A percentile compares a stretch with the other conserved stretches of the same genome.
Conservation (phyloP, 176 grass and related monocot genomes). For the Pontederia crassipes region DNA sequence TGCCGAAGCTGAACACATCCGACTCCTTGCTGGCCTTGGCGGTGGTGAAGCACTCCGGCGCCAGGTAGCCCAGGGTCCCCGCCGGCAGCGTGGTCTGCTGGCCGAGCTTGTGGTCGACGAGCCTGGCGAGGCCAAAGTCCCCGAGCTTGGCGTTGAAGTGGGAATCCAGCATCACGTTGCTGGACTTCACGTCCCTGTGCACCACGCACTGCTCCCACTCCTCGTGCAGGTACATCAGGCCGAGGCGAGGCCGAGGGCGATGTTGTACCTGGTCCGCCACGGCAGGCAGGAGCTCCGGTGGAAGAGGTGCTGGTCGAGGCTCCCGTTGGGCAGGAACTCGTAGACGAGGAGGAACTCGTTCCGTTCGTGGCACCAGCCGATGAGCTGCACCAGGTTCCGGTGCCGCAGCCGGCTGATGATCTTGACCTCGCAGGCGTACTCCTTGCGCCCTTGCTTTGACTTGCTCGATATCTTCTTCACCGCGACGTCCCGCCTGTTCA, state of each 20-base stretch:
- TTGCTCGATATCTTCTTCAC: not conserved
- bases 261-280: constrained; percentile 42
- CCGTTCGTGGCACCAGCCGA: constrained; percentile 40
- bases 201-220: constrained; percentile 60
- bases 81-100: constrained; percentile 46
- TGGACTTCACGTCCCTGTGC: constrained; percentile 63
- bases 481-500: not conserved
- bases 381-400: constrained; percentile 48
- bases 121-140: constrained; percentile 58
- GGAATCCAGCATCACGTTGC: constrained; percentile 60
- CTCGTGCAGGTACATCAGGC: constrained; percentile 66
- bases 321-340: constrained; percentile 78
- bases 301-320: constrained; percentile 32
- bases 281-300: constrained; percentile 26
- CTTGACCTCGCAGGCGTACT: not conserved
- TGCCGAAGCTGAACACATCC: constrained; percentile 83
- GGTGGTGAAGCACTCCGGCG: constrained; percentile 52
- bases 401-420: constrained; percentile 17
- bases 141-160: constrained; percentile 57
- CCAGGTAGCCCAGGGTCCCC: constrained; percentile 60
- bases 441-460: not conserved
- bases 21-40: constrained; percentile 54
- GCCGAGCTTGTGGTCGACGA: constrained; percentile 28
- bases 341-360: constrained; percentile 66
- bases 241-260: constrained; percentile 41